These are phyloP conservation scores for Nannizziopsis barbatae DNA, from an alignment of 2,329 filamentous ascomycete genomes.

Conservation along the genomic window DNA sequence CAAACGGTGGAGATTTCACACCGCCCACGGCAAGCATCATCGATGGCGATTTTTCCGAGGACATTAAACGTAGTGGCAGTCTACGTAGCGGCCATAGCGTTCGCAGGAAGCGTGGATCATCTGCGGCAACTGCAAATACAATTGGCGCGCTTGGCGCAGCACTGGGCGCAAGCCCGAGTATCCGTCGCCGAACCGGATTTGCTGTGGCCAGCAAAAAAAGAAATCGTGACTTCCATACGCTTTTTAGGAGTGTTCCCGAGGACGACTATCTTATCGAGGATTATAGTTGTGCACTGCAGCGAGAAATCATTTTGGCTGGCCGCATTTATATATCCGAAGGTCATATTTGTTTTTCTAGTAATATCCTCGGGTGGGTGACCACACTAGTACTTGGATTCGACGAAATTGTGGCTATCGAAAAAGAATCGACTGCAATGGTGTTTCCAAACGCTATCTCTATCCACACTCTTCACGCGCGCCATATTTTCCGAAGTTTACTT, in stretches of 20 bases:
- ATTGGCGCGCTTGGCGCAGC: constrained; percentile 60
- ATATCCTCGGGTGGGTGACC: constrained; percentile 96
- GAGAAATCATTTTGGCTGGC: constrained; percentile 89
- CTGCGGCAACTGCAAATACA: constrained; percentile 60
- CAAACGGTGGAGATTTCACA: constrained; percentile 47
- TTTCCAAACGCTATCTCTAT: constrained; percentile 98
- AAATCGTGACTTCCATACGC: constrained; percentile 83
- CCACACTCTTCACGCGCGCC: constrained; percentile 85
- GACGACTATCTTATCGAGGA: constrained; percentile 98
- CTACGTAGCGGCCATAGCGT: constrained; percentile 51
- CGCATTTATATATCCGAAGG: constrained; percentile 93
- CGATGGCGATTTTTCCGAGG: constrained; percentile 47
- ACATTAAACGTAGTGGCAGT: constrained; percentile 54
- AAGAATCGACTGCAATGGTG: constrained; percentile 85
- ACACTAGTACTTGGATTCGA: constrained; percentile 97
- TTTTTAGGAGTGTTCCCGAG: constrained; percentile 94
- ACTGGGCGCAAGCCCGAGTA: constrained; percentile 48
- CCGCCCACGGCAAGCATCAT: constrained; percentile 55
- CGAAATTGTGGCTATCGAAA: constrained; percentile 92
- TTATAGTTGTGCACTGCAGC: constrained; percentile 90
- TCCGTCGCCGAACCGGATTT: constrained; percentile 80
- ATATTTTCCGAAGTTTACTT: constrained; percentile 90
- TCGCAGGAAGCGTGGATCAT: constrained; percentile 72
- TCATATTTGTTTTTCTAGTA: constrained; percentile 96
- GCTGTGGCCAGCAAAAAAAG: constrained; percentile 92